Evolutionary conservation across 2,329 filamentous ascomycete genomes (phyloP), one percentile per base, ranked within the genome.

Genomic region (Coleophoma cylindrospora): DNA sequence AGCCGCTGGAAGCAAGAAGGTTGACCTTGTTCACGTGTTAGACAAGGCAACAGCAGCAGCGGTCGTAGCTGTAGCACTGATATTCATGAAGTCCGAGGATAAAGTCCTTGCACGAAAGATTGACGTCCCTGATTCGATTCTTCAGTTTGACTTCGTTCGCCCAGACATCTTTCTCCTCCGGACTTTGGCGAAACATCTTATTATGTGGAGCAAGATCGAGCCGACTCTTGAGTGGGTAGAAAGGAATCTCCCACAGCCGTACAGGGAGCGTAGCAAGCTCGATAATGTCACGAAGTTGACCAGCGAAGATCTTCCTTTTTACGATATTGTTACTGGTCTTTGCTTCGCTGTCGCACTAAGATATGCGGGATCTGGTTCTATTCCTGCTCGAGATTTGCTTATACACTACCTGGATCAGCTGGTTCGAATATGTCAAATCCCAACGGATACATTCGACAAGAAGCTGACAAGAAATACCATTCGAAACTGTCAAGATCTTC

Each of bases 21-120:
- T 97, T 12, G 87, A 95, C 59, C 78, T 95, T 36, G 91, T 96
- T 21, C 92, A 99, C 61, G 84, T 97, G 10, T 78, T 97, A 3
- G 95, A 99, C 65, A 87, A 92, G 60, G 91, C 92, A 6, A 94
- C 90, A 10, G 89, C 95, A 2, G 94, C 89, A n/a, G 92, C 94
- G 1, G 90, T 95, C 8, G 81, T 97, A 61, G 92, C 94, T 1
- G 77, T 96, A 51, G 83, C 91, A 2, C 78, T 99, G 48, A 92
- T 99, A 33, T 99, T 92, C 67, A 94, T 99, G 89, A 97, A 97
- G 69, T 94, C 92, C 0, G 89, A 95, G 56, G 89, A 99, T 64
- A 79, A 82, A 52, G 83, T 88, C 14, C 80, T 99, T 17, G 94
- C 94, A 3, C 83, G 86, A 50, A 97, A 96, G 72, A 86, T 99